A percentile compares a stretch with the other conserved stretches of the same genome.
Evolutionary conservation across 441 rosid genomes (phyloP).

Genomic region (Croton laevigatus): DNA sequence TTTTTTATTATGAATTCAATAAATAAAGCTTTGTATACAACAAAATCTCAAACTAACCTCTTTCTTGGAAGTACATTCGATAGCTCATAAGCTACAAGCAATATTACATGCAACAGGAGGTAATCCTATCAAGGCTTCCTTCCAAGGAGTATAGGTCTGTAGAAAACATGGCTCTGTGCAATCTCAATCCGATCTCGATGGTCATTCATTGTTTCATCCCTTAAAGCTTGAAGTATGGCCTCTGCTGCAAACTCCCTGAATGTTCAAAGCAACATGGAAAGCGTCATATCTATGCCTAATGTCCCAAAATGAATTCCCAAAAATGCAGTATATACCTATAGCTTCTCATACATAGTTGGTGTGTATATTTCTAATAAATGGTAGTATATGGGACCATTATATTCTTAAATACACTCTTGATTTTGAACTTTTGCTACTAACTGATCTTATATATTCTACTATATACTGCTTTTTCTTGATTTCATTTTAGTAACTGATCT

Average conservation of each 20-base stretch:
- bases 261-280: slow-evolving; percentile 8
- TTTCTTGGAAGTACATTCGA: not conserved
- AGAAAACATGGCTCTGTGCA: slow-evolving; percentile 88
- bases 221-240: slow-evolving; percentile 82
- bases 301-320: not conserved
- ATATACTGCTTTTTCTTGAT: too few species aligned
- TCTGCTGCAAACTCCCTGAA: slow-evolving; percentile 73
- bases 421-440: too few species aligned
- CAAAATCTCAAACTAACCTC: not conserved
- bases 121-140: slow-evolving; percentile 26
- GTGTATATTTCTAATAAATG: too few species aligned
- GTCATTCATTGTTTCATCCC: slow-evolving; percentile 91
- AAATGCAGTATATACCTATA: too few species aligned
- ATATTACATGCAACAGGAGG: not conserved
- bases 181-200: slow-evolving; percentile 92
- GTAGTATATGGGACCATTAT: too few species aligned
- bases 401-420: too few species aligned
- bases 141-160: slow-evolving; percentile 89
- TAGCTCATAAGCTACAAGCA: not conserved
- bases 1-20: slow-evolving; percentile 7
- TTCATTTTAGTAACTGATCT: too few species aligned
- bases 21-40: slow-evolving; percentile 8
- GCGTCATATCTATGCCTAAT: not conserved
- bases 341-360: too few species aligned
- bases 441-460: too few species aligned